Base-by-base conservation (phyloP, 2,329 filamentous ascomycete genomes). In the Torrubiellomyces zombiae region DNA sequence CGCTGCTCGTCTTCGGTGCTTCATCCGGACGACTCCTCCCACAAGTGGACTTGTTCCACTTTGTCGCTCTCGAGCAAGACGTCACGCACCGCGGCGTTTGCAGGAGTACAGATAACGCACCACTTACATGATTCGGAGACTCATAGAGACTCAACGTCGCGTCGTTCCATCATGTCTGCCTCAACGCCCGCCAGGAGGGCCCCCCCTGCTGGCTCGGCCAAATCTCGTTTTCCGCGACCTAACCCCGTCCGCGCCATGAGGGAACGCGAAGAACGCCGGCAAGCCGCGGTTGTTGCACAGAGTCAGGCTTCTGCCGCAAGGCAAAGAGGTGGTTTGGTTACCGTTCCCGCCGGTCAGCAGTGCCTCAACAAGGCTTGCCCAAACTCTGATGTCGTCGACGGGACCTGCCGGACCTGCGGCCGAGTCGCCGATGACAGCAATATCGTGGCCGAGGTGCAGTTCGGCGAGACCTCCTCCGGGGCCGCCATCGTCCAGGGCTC, bases 401-500 rank as follows among this genome's bases (percentile, higher is more conserved):
- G 70, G 18, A 66, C 80, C 37, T 95, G 89, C 53, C 69, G 73
- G 32, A 76, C 70, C 23, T 95, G 89, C 50, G 86, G 83, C 63
- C 75, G 71, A 31, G 71, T 93, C 36, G 69, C 86, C 28, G 75
- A 79, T 38, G 78, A 91, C 44, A 75, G 72, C 45, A 83, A 91
- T 43, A 93, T 95, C 33, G 85, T 94, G 30, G 70, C 82, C 24
- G 89, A 98, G 48, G 70, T 95, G 33, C 75, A 75, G 13, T 98
- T 95, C 43, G 83, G 83, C 35, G 86, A 98, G 56, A 77, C 72
- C 15, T 71, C 80, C 0, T 74, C 71, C 17, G 89, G 89, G 40
- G 82, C 80, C 24, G 85, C 86, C 26, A 68, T 91, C 25, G 82
- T 94, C 11, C 82, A 94, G 48, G 89, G 89, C 47, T 85, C 75